Base-by-base conservation (phyloP, 2,329 filamentous ascomycete species). In the Paramyrothecium roridum region DNA sequence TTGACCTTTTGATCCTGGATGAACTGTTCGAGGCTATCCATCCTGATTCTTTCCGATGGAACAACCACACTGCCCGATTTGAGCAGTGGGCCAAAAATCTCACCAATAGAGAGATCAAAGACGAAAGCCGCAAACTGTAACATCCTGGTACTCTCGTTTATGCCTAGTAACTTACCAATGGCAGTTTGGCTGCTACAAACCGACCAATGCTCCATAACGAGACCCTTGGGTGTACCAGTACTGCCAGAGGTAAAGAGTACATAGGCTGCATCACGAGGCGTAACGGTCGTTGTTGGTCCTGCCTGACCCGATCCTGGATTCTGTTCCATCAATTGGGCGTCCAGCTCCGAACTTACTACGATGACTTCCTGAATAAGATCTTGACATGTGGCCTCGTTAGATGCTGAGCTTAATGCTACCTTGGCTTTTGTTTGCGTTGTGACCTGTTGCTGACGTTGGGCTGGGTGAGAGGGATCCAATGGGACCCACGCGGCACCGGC, bases 51-150 rank as follows among this genome's bases (percentile, higher is more conserved):
- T 1, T 66, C 64, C 10, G 57, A 61, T 3, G 64, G 61, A 2
- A 66, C 34, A 1, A 63, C 66, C n/a, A 66, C 50, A 23, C 63
- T 63, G 4, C 61, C 61, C 10, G 64, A 64, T 0, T 3, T 51
- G 0, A 53, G 56, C 0, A 66, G 19, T 0, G 56, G 23, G 3
- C 52, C 50, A 17, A 63, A 53, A 0, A 52, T 66, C 48, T 66
- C 64, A 34, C 45, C 61, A 23, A 66, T 56, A 0, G 54, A 51
- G 1, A 63, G 52, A 10, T 66, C 64, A 23, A 66, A 66, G 0
- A 61, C 63, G 19, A 62, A 66, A 0, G 64, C 63, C 0, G 56
- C 52, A 23, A 66, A 66, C n/a, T 66, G 64, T 1, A 66, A 50
- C 6, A 64, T 56, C 2, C 45, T 49, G 0, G 54, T 59, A 10